phyloP scores from a whole-genome alignment of 2,329 filamentous ascomycete species.

The Botryotinia calthae region DNA sequence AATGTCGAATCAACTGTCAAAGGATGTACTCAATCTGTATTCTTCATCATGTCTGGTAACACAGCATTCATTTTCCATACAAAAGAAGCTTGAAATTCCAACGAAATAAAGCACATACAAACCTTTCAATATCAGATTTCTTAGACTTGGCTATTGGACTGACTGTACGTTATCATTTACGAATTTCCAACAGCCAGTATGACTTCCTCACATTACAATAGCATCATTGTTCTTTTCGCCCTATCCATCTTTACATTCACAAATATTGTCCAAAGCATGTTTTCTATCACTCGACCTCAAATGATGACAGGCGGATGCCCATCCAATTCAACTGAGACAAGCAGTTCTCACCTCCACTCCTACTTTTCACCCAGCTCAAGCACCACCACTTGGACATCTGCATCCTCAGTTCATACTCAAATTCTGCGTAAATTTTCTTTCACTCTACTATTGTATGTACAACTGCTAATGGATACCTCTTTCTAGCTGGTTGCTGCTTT shows the following conservation, averaged over 20 bases:
- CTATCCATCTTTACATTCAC: background rate
- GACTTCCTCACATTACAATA: background rate
- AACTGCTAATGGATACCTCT: background rate
- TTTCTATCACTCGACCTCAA: background rate
- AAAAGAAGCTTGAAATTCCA: rapidly evolving
- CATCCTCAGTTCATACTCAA: background rate
- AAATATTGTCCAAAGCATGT: background rate
- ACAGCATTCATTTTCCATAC: background rate
- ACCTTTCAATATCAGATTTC: background rate
- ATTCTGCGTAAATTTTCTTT: background rate
- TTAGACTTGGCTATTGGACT: too few species aligned
- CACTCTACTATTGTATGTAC: background rate
- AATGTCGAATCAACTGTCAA: background rate
- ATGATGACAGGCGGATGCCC: background rate
- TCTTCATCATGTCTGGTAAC: background rate
- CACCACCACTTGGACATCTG: background rate
- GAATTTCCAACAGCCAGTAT: background rate
- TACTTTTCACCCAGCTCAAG: background rate
- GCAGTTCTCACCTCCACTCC: background rate
- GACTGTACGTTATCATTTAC: rapidly evolving
- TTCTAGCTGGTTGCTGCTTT: background rate
- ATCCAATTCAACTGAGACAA: background rate
- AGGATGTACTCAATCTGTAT: too few species aligned
- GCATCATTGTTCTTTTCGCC: background rate
- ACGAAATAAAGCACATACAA: background rate